Percentiles rank a stretch among this genome's conserved stretches.
These are phyloP conservation scores for Neurospora crassa DNA, from an alignment of 2,329 filamentous ascomycete species.

Conservation along the genomic window DNA sequence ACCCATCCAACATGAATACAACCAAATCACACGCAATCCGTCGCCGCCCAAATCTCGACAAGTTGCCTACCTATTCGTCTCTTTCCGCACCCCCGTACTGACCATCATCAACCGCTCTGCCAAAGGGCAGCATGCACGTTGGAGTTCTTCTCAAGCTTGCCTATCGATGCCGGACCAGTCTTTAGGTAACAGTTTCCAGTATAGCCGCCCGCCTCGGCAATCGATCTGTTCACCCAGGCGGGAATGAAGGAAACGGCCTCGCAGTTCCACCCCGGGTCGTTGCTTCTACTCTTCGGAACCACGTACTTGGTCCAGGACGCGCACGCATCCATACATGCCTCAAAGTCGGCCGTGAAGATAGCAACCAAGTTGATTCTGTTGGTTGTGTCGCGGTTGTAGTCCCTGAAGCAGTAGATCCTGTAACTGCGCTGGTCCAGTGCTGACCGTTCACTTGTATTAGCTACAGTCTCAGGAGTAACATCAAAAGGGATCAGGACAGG, in stretches of 20 bases:
- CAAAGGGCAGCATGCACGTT: conserved; percentile 28
- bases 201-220: conserved; percentile 24
- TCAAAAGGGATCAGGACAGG: not conserved
- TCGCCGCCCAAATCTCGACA: not conserved
- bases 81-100: too few species aligned
- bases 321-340: conserved; percentile 39
- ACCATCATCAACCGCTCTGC: not conserved
- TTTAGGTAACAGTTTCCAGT: conserved; percentile 39
- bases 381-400: conserved; percentile 28
- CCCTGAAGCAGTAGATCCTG: conserved; percentile 28
- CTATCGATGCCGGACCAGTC: conserved; percentile 19
- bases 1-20: not conserved
- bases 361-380: conserved; percentile 26
- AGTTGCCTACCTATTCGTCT: too few species aligned
- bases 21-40: not conserved
- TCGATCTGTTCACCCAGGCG: conserved; percentile 29
- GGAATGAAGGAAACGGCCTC: conserved; percentile 32
- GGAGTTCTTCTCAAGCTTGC: conserved; percentile 21
- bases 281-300: conserved; percentile 18
- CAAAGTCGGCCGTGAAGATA: conserved; percentile 33
- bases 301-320: conserved; percentile 28
- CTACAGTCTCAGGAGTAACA: not conserved
- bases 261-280: conserved; percentile 26
- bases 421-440: conserved; percentile 28
- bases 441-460: conserved; percentile 15